phyloP scores from a whole-genome alignment of 345 rosid genomes.

The Kandelia obovata region DNA sequence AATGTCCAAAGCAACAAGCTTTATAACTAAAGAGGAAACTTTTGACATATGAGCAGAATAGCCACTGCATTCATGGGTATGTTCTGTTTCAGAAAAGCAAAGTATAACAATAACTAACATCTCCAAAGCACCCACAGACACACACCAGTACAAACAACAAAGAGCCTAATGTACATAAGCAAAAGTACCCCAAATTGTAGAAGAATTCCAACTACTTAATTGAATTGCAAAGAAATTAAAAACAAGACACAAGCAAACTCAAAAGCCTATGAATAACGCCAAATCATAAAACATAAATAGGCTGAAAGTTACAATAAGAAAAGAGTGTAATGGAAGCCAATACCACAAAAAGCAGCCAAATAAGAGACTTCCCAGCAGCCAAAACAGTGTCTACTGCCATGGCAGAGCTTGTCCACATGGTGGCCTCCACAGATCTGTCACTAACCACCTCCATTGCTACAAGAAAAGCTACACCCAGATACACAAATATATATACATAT shows the following conservation, averaged over 20 bases:
- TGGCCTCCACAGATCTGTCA: slow-evolving; percentile 28
- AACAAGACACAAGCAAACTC: neutral
- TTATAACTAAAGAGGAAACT: neutral
- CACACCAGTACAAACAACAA: neutral
- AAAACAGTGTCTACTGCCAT: slow-evolving; percentile 35
- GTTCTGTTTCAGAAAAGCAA: neutral
- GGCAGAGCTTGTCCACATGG: slow-evolving; percentile 29
- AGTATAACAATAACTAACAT: neutral
- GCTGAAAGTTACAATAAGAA: neutral
- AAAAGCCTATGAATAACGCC: neutral
- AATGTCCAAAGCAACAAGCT: too few relatives aligned
- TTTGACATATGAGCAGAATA: neutral
- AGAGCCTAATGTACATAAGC: neutral
- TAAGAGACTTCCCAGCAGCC: slow-evolving; percentile 39
- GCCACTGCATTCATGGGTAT: neutral
- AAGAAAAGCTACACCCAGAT: slow-evolving; percentile 6
- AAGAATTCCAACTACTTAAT: neutral
- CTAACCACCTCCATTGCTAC: slow-evolving; percentile 44
- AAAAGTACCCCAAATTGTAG: neutral
- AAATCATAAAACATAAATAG: neutral
- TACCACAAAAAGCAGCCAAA: slow-evolving; percentile 46
- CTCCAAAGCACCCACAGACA: neutral
- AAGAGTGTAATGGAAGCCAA: neutral
- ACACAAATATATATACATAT: neutral
- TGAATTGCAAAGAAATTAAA: neutral